A percentile compares a stretch with the other conserved stretches of the same genome.
These are phyloP conservation scores for Aspergillus flavus DNA, from an alignment of 2,329 filamentous ascomycete species.

Conservation along the genomic window DNA sequence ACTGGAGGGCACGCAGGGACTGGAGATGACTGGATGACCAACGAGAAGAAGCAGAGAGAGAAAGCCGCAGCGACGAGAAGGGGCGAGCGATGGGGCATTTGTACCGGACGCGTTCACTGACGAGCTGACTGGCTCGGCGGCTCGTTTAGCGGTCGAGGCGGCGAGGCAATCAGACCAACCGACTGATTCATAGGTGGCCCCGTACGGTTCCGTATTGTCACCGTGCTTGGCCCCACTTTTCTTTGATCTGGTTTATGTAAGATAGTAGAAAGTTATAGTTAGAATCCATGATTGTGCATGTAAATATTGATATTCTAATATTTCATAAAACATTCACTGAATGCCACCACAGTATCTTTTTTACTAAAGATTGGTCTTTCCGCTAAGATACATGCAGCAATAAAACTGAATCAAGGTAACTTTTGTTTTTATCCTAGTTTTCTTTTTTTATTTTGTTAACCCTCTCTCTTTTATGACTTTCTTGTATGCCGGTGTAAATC, in stretches of 20 bases:
- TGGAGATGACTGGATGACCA: conserved; percentile 39
- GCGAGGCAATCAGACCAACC: conserved; percentile 21
- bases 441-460: background rate
- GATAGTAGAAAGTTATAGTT: background rate
- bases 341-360: background rate
- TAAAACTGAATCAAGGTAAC: background rate
- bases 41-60: conserved; percentile 45
- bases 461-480: background rate
- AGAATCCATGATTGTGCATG: background rate
- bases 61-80: conserved; percentile 36
- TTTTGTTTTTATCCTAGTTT: background rate
- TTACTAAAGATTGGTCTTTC: background rate
- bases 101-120: conserved; percentile 32
- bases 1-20: conserved; percentile 31
- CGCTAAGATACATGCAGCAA: background rate
- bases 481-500: conserved; percentile 9
- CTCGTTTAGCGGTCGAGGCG: conserved; percentile 21
- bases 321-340: background rate
- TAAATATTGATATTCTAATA: background rate
- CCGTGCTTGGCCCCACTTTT: conserved; percentile 21
- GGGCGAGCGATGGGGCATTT: conserved; percentile 46
- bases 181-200: conserved; percentile 5
- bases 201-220: conserved; percentile 21
- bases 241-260: conserved; percentile 8
- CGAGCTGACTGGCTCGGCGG: conserved; percentile 30